A percentile compares a stretch with the other conserved stretches of the same genome.
phyloP scores from a whole-genome alignment of 192 early-diverging fungal genomes.

The Endogone sp. region DNA sequence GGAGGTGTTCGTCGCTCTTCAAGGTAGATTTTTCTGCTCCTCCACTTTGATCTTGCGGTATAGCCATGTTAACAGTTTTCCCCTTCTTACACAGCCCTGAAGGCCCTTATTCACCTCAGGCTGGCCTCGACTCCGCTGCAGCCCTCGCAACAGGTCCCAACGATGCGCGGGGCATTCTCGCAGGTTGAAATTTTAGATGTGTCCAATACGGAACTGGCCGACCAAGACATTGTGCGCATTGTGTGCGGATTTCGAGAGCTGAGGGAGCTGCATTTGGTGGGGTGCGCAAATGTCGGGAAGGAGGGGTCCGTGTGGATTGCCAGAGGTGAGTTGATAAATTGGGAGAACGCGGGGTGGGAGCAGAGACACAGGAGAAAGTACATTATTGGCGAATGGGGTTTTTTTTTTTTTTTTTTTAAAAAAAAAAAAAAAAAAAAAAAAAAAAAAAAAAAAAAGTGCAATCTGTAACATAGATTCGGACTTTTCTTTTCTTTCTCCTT shows the following conservation, averaged over 20 bases:
- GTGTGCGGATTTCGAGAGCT: conserved; percentile 1
- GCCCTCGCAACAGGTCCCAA: conserved; percentile 14
- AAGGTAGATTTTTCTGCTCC: conserved; percentile 16
- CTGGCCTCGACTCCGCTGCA: conserved; percentile 22
- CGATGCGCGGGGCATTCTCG: background rate
- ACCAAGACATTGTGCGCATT: conserved; percentile 8
- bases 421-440: too few species aligned
- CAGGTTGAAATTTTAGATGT: conserved; percentile 12
- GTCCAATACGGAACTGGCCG: conserved; percentile 12
- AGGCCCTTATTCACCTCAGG: conserved; percentile 6
- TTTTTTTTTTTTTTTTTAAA: too few species aligned
- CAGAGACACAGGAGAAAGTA: too few species aligned
- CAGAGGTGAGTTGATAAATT: conserved; percentile 1
- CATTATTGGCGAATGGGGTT: too few species aligned
- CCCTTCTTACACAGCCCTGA: conserved; percentile 5
- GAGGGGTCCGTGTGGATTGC: conserved; percentile 8
- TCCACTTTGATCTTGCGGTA: background rate
- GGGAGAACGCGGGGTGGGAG: too few species aligned
- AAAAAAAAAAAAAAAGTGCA: too few species aligned
- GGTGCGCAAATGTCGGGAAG: conserved; percentile 3
- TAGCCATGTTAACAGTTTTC: background rate
- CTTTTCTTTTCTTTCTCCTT: conserved; percentile 4
- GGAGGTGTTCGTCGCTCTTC: conserved; percentile 18
- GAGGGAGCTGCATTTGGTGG: conserved; percentile 6
- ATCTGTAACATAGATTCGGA: too few species aligned